Percentiles rank a stretch among this genome's conserved stretches.
Conservation (phyloP, 805 yeast genomes). For the Zygoascus tannicola region DNA sequence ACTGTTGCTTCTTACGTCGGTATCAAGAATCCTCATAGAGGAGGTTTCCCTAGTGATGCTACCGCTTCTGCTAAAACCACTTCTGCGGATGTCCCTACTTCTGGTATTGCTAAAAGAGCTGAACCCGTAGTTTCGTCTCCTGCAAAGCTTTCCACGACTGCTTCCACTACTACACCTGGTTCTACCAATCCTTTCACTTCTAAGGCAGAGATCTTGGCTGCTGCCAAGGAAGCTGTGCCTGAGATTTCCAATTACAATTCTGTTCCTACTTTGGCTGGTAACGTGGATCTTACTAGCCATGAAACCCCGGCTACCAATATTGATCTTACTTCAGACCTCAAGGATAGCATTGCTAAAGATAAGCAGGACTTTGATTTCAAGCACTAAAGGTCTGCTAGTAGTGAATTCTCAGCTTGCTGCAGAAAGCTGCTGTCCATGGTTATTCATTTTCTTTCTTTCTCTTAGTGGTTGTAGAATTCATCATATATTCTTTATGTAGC, state of each 20-base stretch:
- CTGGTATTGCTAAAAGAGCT: slow-evolving; percentile 15
- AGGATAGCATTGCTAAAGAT: neutral
- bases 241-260: slow-evolving; percentile 19
- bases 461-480: no score
- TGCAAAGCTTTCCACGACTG: slow-evolving; percentile 10
- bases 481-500: no score
- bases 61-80: slow-evolving; percentile 17
- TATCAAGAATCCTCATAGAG: slow-evolving; percentile 18
- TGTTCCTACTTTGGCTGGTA: slow-evolving; percentile 28
- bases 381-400: no score
- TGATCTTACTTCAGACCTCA: neutral
- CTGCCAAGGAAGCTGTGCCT: slow-evolving; percentile 6
- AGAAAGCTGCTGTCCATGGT: no score
- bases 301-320: neutral
- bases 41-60: slow-evolving; percentile 29
- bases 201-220: slow-evolving; percentile 10
- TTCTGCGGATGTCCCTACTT: slow-evolving; percentile 16
- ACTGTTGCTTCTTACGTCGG: slow-evolving; percentile 20
- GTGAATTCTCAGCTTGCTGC: no score
- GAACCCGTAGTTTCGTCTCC: slow-evolving; percentile 7
- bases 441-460: no score
- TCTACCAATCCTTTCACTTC: slow-evolving; percentile 4
- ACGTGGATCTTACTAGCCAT: slow-evolving; percentile 18
- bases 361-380: neutral
- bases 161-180: slow-evolving; percentile 9